Conservation (phyloP, 2,329 filamentous ascomycete species). For the Colletotrichum sp. region DNA sequence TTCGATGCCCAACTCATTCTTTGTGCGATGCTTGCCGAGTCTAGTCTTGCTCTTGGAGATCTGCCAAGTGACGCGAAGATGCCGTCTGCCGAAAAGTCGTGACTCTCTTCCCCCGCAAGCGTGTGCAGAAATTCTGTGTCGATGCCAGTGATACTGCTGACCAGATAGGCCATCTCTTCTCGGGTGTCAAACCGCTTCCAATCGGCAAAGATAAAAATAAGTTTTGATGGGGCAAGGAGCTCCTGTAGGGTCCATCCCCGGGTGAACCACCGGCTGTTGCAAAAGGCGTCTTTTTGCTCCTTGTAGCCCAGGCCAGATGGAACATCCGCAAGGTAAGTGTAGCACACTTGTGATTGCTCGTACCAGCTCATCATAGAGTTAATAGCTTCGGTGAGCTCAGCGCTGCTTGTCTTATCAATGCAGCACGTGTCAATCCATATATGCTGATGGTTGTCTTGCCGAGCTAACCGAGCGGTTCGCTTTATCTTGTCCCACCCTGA, state of each 20-base stretch:
- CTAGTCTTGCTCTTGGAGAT: no score
- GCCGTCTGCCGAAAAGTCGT: no score
- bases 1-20: background rate
- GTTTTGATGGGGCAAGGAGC: fast-evolving
- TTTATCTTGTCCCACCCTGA: background rate
- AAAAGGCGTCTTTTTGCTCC: no score
- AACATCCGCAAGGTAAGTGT: fast-evolving
- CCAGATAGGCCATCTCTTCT: fast-evolving
- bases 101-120: no score
- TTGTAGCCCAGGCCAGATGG: no score
- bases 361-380: background rate
- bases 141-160: background rate
- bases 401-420: background rate
- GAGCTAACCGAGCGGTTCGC: fast-evolving
- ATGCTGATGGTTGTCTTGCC: fast-evolving
- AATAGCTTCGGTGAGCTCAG: background rate
- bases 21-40: background rate
- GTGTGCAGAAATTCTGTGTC: background rate
- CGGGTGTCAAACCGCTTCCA: fast-evolving
- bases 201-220: fast-evolving
- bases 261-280: background rate
- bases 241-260: fast-evolving
- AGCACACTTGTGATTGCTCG: background rate
- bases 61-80: no score
- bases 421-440: background rate